Conservation (phyloP, 1,139 yeast genomes). For the Zygosaccharomyces sapae region DNA sequence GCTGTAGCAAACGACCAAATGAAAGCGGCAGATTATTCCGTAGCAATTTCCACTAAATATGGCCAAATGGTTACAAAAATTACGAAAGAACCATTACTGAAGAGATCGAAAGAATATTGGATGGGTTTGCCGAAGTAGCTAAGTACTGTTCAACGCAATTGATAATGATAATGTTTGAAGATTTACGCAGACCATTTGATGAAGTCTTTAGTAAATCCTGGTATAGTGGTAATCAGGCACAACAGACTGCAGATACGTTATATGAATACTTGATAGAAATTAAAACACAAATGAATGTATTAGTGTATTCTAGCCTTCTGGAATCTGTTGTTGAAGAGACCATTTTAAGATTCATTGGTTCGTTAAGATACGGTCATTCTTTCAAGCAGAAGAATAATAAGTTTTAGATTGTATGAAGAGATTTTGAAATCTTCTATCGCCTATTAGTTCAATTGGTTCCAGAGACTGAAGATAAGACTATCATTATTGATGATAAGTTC, state of each 20-base stretch:
- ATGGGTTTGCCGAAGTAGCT: conserved; percentile 74
- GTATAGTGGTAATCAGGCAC: conserved; percentile 50
- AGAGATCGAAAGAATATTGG: conserved; percentile 59
- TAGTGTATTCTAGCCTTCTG: conserved; percentile 49
- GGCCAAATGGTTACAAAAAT: conserved; percentile 58
- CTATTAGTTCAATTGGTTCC: conserved; percentile 52
- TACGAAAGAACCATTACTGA: conserved; percentile 55
- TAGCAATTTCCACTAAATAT: conserved; percentile 64
- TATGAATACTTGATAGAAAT: conserved; percentile 70
- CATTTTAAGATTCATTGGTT: conserved; percentile 45
- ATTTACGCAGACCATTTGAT: conserved; percentile 49
- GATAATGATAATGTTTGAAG: conserved; percentile 67
- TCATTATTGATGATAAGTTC: conserved; percentile 48
- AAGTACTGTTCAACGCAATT: conserved; percentile 63
- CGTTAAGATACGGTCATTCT: conserved; percentile 42
- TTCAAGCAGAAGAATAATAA: conserved; percentile 41
- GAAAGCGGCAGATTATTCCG: conserved; percentile 76
- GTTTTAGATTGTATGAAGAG: conserved; percentile 56
- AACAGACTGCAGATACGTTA: conserved; percentile 66
- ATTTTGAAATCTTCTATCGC: conserved; percentile 61
- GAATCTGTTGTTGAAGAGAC: conserved; percentile 52
- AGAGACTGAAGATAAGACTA: conserved; percentile 39
- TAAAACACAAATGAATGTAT: conserved; percentile 44
- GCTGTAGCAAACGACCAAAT: conserved; percentile 89
- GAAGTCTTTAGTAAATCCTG: conserved; percentile 49